A percentile compares a stretch with the other conserved stretches of the same genome.
Conservation (phyloP, 306 rosid species). For the Castanospermum australe region DNA sequence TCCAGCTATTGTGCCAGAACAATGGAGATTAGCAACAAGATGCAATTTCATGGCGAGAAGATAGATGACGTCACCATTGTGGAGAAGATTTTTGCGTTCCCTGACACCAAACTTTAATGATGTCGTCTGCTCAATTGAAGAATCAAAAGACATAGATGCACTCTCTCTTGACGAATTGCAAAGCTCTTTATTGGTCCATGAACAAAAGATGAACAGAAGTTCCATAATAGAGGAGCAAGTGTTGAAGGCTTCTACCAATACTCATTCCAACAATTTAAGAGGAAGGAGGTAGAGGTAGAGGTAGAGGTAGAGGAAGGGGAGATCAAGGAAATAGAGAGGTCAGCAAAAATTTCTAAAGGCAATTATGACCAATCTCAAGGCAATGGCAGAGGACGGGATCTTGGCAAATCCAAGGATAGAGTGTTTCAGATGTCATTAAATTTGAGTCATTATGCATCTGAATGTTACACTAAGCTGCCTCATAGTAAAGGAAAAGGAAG, state of each 20-base stretch:
- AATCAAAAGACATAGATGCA: constrained; percentile 7
- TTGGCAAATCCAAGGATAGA: background rate
- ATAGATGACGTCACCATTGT: background rate
- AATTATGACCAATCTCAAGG: background rate
- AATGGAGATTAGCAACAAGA: no score
- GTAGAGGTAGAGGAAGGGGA: background rate
- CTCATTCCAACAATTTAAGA: background rate
- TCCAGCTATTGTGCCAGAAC: background rate
- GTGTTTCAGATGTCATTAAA: background rate
- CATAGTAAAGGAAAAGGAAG: no score
- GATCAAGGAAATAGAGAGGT: background rate
- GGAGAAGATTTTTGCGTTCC: background rate
- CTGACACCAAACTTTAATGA: background rate
- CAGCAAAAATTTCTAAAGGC: background rate
- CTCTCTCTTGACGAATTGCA: background rate
- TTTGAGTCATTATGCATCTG: no score
- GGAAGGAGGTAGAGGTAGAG: background rate
- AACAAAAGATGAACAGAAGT: background rate
- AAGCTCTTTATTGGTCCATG: constrained; percentile 1
- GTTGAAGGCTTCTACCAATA: background rate
- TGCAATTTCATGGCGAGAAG: no score
- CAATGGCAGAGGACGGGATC: background rate
- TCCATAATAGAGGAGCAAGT: background rate
- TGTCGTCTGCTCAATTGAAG: constrained; percentile 6
- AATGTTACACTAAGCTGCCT: no score